phyloP scores from a whole-genome alignment of 345 rosid genomes.

The Noccaea caerulescens region DNA sequence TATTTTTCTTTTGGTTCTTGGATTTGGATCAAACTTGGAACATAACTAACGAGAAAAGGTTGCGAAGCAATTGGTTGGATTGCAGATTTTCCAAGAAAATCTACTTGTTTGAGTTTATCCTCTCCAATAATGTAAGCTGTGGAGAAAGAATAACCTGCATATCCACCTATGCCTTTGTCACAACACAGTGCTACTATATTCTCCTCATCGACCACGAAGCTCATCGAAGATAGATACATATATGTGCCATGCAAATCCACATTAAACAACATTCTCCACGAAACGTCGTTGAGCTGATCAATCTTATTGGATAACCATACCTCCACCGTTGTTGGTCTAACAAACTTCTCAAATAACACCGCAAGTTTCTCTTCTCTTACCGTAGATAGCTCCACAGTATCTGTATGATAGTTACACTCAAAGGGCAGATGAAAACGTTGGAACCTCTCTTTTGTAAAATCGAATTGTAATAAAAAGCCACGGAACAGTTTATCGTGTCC shows the following conservation, averaged over 20 bases:
- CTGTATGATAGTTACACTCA: neutral
- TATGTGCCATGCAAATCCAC: neutral
- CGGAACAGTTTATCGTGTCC: neutral
- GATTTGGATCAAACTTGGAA: too few relatives aligned
- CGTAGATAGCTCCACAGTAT: conserved; percentile 7
- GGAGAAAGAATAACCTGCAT: neutral
- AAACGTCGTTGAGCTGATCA: neutral
- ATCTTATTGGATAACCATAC: conserved; percentile 6
- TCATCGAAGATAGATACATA: neutral
- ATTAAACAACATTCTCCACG: neutral
- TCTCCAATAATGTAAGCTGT: neutral
- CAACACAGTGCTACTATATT: neutral
- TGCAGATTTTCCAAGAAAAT: too few relatives aligned
- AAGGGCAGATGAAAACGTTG: neutral
- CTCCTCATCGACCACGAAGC: conserved; percentile 12
- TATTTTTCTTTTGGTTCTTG: too few relatives aligned
- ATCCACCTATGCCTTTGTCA: neutral
- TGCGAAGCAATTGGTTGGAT: too few relatives aligned
- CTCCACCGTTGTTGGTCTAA: neutral
- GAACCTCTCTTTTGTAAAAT: neutral
- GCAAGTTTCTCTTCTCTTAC: conserved; percentile 2
- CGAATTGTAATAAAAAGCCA: neutral
- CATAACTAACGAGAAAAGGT: too few relatives aligned
- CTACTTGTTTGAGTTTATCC: neutral
- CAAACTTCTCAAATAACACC: neutral